Conservation (phyloP, 495 filamentous ascomycete species). For the Xylaria telfairii region DNA sequence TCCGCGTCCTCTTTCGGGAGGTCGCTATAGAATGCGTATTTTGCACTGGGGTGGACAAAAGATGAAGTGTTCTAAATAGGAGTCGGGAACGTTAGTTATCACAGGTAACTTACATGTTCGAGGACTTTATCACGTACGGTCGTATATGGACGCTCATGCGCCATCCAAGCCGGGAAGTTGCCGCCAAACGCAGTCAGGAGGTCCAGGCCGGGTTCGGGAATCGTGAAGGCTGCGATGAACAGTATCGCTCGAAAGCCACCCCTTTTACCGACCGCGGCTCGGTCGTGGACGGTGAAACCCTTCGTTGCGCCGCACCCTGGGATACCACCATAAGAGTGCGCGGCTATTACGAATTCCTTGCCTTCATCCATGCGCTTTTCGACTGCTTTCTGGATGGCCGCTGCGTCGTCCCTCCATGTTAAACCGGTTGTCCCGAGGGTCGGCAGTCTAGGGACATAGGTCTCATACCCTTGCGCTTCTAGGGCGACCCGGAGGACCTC, state of each 20-base stretch:
- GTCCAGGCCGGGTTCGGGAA: slow-evolving; percentile 8
- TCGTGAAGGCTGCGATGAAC: slow-evolving; percentile 37
- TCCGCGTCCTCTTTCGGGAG: slow-evolving; percentile 22
- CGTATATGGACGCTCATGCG: slow-evolving; percentile 4
- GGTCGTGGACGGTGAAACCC: slow-evolving; percentile 34
- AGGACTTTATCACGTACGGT: background rate
- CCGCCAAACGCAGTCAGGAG: slow-evolving; percentile 23
- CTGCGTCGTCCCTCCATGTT: slow-evolving; percentile 32
- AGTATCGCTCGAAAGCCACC: slow-evolving; percentile 43
- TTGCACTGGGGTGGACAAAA: slow-evolving; percentile 16
- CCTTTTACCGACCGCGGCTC: slow-evolving; percentile 38
- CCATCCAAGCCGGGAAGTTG: slow-evolving; percentile 25
- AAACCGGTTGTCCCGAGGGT: slow-evolving; percentile 17
- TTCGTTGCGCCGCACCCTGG: slow-evolving; percentile 31
- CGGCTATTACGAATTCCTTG: slow-evolving; percentile 35
- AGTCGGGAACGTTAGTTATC: background rate
- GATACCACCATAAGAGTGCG: slow-evolving; percentile 38
- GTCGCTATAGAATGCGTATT: slow-evolving; percentile 30
- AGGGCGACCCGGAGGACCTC: slow-evolving; percentile 21
- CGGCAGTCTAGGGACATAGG: slow-evolving; percentile 20
- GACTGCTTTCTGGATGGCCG: slow-evolving; percentile 31
- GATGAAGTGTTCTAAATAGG: slow-evolving; percentile 20
- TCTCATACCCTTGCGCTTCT: slow-evolving; percentile 26
- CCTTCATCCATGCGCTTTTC: slow-evolving; percentile 37
- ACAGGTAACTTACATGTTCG: background rate